Evolutionary conservation across 441 rosid species (phyloP).

Genomic region (Populus trichocarpa): DNA sequence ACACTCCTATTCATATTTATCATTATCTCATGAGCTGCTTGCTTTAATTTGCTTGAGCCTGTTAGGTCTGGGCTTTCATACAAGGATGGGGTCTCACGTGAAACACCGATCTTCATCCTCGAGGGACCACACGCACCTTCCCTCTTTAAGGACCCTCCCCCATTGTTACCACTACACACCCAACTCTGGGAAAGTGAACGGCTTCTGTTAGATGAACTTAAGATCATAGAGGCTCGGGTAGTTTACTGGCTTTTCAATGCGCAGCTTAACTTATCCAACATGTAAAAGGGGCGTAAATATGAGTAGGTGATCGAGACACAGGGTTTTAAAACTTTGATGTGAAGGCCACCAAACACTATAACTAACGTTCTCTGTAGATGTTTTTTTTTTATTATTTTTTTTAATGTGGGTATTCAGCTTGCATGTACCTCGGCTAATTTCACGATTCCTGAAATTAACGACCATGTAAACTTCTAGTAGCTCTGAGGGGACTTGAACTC

Average conservation of each 20-base stretch:
- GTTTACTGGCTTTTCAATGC: neutral
- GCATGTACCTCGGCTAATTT: no score
- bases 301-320: neutral
- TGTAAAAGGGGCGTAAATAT: neutral
- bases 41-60: neutral
- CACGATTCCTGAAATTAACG: no score
- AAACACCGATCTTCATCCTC: conserved; percentile 10
- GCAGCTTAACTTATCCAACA: neutral
- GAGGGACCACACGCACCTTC: conserved; percentile 13
- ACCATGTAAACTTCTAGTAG: no score
- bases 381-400: no score
- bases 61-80: neutral
- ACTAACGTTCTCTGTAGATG: neutral
- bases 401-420: no score
- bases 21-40: neutral
- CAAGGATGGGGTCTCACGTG: conserved; percentile 23
- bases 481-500: no score
- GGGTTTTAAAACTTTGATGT: conserved; percentile 21
- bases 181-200: neutral
- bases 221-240: neutral
- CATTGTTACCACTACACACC: neutral
- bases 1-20: neutral
- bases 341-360: conserved; percentile 21
- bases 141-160: neutral
- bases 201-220: neutral